phyloP scores from a whole-genome alignment of 2,329 filamentous ascomycete species.

The Pseudogymnoascus pannorum region DNA sequence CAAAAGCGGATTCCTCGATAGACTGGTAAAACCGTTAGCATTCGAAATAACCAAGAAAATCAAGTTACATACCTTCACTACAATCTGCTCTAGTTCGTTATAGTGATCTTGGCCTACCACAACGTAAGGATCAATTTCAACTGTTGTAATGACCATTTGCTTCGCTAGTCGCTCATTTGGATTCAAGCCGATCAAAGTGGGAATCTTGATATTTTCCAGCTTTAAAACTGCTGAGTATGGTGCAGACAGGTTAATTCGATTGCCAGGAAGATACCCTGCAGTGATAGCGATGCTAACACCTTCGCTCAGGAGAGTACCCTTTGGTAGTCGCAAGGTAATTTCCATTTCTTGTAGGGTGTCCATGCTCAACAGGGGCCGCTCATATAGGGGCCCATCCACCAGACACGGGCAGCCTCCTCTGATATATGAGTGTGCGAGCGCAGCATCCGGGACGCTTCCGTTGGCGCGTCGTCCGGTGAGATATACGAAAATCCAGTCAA shows the following conservation, averaged over 20 bases:
- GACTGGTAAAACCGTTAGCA: conserved; percentile 31
- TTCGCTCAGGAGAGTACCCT: conserved; percentile 59
- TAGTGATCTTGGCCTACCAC: conserved; percentile 43
- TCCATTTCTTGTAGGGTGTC: conserved; percentile 39
- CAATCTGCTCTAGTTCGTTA: conserved; percentile 46
- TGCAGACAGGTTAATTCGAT: conserved; percentile 19
- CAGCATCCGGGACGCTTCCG: not conserved
- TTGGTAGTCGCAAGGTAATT: conserved; percentile 53
- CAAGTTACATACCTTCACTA: conserved; percentile 49
- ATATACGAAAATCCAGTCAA: conserved; percentile 12
- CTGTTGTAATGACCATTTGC: conserved; percentile 57
- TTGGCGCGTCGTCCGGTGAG: conserved; percentile 8
- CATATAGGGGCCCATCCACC: conserved; percentile 25
- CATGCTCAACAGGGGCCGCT: conserved; percentile 31
- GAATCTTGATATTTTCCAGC: conserved; percentile 52
- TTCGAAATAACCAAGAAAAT: not conserved
- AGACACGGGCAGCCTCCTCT: conserved; percentile 21
- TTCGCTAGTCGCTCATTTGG: conserved; percentile 58
- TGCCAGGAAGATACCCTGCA: conserved; percentile 33
- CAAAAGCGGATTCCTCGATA: conserved; percentile 49
- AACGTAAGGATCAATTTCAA: conserved; percentile 48
- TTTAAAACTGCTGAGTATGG: conserved; percentile 34
- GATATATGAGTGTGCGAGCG: conserved; percentile 4
- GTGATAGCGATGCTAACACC: conserved; percentile 46
- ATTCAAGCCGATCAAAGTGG: conserved; percentile 66